Base-by-base conservation (phyloP, 108 stramenopile species). In the Conticribra weissflogii region DNA sequence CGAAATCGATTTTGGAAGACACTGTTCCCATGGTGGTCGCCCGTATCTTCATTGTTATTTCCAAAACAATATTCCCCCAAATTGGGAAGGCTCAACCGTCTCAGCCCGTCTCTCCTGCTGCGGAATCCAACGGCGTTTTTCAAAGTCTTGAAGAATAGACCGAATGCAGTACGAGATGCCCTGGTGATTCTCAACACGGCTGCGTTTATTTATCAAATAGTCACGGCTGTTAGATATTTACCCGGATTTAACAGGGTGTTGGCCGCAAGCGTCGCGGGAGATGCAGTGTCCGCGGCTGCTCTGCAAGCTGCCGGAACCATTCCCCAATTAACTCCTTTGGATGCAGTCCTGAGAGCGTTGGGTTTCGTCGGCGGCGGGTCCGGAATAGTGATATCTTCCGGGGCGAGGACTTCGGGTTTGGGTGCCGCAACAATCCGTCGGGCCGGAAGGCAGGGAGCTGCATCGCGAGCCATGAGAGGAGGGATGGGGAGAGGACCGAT, bases 171-270 rank as follows among this genome's bases (percentile, higher is more conserved):
- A 17, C 54, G 76, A 49, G 74, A 75, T 33, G 15, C 75, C 0
- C 50, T 92, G 49, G 68, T 87, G 3, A 4, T 55, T 17, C 22
- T 79, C 18, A 83, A 88, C 61, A 47, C 81, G 30, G 4, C 81
- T 8, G 45, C 85, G 9, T 93, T 81, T 58, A 7, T 75, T 0
- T 88, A 86, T 72, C 89, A 93, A 76, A 72, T 83, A 7, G 16
- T 80, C n/a, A 85, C 72, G 12, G 81, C 92, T 23, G 62, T 90
- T 18, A 21, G 47, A 8, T 76, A 67, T 62, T 28, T 88, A 14
- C 69, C 71, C 63, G 59, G 63, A 21, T 77, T 76, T 41, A 84
- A 86, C 61, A 72, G 84, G 60, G 57, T 83, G 15, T 63, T 93
- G 72, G 87, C 86, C 63, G 23, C 59, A 9, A 63, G 52, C 63